phyloP scores from a whole-genome alignment of 2,329 filamentous ascomycete genomes.

The Knoxdaviesia proteae region DNA sequence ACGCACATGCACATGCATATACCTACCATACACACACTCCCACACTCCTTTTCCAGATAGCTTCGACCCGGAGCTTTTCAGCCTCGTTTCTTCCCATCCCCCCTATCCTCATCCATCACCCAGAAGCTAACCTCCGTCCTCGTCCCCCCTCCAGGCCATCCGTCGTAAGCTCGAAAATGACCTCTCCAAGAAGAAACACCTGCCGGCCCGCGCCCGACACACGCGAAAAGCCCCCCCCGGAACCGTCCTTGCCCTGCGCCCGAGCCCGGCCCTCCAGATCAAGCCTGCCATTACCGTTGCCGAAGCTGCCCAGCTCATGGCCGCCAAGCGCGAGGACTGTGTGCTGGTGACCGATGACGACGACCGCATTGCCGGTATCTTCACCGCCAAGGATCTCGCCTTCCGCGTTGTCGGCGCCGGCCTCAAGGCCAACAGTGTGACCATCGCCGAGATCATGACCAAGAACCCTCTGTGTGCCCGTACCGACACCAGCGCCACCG shows the following conservation, averaged over 20 bases:
- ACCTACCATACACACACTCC: not conserved
- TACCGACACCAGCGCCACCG: conserved; percentile 93
- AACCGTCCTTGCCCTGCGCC: conserved; percentile 86
- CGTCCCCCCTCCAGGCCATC: conserved; percentile 47
- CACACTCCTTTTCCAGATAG: not conserved
- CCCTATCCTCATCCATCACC: no score
- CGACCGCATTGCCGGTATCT: conserved; percentile 94
- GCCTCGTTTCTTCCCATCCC: not conserved
- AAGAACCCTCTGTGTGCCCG: conserved; percentile 96
- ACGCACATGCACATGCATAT: not conserved
- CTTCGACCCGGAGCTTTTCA: not conserved
- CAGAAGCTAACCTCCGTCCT: conserved; percentile 2
- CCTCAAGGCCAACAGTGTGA: conserved; percentile 71
- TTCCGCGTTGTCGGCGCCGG: conserved; percentile 90
- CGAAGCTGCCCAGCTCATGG: conserved; percentile 96
- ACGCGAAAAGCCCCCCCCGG: conserved; percentile 88
- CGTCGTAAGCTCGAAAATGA: conserved; percentile 92
- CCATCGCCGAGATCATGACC: conserved; percentile 97
- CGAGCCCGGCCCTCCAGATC: conserved; percentile 90
- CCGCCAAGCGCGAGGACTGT: conserved; percentile 93
- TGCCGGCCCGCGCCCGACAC: conserved; percentile 56
- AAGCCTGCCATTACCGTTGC: conserved; percentile 86
- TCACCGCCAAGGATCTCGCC: conserved; percentile 94
- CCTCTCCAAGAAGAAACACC: conserved; percentile 90
- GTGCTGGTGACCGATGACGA: conserved; percentile 95